Conservation (phyloP, 371 early-diverging fungal genomes). For the Blakeslea trispora region DNA sequence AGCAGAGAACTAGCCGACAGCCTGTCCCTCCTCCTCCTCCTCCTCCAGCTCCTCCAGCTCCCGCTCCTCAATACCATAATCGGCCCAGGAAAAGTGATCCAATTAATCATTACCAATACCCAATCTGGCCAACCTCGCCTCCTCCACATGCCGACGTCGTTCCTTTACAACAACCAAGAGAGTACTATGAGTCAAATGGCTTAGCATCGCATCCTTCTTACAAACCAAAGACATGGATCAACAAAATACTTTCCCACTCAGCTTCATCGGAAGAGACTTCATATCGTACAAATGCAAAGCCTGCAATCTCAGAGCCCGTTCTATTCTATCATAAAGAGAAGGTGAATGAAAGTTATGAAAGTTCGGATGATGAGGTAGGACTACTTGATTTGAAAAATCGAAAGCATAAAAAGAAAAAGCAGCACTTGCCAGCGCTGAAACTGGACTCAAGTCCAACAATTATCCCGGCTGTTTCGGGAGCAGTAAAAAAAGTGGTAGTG, state of each 20-base stretch:
- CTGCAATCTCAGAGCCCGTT: neutral
- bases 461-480: neutral
- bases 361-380: neutral
- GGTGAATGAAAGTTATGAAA: neutral
- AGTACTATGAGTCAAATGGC: neutral
- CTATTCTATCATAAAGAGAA: neutral
- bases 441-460: neutral
- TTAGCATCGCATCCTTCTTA: neutral
- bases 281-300: neutral
- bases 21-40: too few species aligned
- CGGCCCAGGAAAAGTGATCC: neutral
- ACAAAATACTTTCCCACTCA: neutral
- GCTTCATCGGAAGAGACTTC: neutral
- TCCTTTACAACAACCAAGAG: neutral
- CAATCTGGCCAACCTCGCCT: neutral
- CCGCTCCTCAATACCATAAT: neutral
- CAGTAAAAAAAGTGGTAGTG: neutral
- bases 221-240: neutral
- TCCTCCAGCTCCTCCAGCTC: too few species aligned
- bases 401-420: neutral
- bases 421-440: neutral
- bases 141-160: neutral
- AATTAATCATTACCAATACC: neutral
- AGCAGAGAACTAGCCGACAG: neutral
- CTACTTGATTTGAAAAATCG: neutral